A percentile compares a stretch with the other conserved stretches of the same genome.
Conservation (phyloP, 148 eudicot genomes). For the Diospyros lotus region DNA sequence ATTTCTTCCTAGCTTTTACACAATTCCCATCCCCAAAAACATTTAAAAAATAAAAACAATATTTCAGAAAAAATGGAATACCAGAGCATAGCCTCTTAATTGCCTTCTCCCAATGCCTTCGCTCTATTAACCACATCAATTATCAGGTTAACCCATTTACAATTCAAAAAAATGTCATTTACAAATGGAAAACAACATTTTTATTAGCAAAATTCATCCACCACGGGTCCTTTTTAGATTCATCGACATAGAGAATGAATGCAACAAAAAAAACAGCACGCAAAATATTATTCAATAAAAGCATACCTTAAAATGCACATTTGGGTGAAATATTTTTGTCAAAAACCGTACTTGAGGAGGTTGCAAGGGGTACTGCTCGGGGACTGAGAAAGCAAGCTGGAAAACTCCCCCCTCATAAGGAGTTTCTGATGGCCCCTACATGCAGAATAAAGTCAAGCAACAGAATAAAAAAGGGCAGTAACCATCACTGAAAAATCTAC, state of each 20-base stretch:
- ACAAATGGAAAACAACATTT: neutral
- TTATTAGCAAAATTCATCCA: neutral
- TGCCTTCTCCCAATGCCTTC: neutral
- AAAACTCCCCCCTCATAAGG: constrained; percentile 94
- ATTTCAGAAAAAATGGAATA: no score
- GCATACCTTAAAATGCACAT: constrained; percentile 95
- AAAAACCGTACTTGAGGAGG: constrained; percentile 98
- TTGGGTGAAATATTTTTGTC: constrained; percentile 96
- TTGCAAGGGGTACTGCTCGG: constrained; percentile 97
- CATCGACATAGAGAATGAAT: neutral
- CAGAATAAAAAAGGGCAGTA: neutral
- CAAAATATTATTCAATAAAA: neutral
- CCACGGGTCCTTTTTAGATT: neutral
- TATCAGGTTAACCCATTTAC: neutral
- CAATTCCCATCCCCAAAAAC: no score
- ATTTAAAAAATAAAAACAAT: no score
- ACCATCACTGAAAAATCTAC: constrained; percentile 25
- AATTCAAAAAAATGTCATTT: neutral
- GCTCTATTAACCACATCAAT: neutral
- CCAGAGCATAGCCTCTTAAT: no score
- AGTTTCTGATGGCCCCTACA: constrained; percentile 92
- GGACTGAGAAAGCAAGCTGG: constrained; percentile 96
- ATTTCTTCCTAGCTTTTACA: no score
- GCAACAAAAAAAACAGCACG: neutral
- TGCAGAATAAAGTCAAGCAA: constrained; percentile 9